Percentiles rank a stretch among this genome's conserved stretches.
phyloP scores from a whole-genome alignment of 257 asterid genomes.

The Handroanthus guayacan region DNA sequence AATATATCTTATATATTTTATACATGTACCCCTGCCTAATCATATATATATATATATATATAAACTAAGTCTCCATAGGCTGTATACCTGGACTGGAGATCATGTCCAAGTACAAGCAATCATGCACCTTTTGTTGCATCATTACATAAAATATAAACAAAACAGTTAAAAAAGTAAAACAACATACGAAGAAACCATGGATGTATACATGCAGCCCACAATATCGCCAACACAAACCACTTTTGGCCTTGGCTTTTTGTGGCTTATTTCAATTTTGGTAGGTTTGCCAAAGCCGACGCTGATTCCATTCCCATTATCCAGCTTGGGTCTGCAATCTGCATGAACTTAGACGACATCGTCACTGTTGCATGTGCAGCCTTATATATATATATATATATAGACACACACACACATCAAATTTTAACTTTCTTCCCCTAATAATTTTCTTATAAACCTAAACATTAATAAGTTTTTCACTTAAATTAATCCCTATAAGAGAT shows the following conservation, averaged over 20 bases:
- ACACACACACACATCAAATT: too few relatives aligned
- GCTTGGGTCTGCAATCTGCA: neutral
- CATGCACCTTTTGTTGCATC: slow-evolving; percentile 30
- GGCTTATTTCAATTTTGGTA: neutral
- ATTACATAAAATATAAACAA: neutral
- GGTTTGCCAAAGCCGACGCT: neutral
- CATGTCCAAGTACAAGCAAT: slow-evolving; percentile 2
- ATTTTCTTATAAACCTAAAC: too few relatives aligned
- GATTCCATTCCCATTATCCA: neutral
- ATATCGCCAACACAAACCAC: slow-evolving; percentile 29
- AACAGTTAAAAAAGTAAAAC: neutral
- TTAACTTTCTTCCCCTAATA: too few relatives aligned
- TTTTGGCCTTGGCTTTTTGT: slow-evolving; percentile 10
- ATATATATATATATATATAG: neutral
- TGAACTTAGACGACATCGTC: slow-evolving; percentile 18
- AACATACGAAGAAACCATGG: slow-evolving; percentile 11
- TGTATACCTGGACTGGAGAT: neutral
- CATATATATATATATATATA: neutral
- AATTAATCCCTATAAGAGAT: too few relatives aligned
- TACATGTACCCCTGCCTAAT: neutral
- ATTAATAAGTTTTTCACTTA: too few relatives aligned
- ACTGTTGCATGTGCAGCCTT: slow-evolving; percentile 2
- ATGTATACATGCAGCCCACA: slow-evolving; percentile 25
- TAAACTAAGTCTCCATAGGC: neutral
- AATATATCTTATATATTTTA: neutral